Evolutionary conservation across 345 rosid species (phyloP).

Genomic region (Hypericum perforatum): DNA sequence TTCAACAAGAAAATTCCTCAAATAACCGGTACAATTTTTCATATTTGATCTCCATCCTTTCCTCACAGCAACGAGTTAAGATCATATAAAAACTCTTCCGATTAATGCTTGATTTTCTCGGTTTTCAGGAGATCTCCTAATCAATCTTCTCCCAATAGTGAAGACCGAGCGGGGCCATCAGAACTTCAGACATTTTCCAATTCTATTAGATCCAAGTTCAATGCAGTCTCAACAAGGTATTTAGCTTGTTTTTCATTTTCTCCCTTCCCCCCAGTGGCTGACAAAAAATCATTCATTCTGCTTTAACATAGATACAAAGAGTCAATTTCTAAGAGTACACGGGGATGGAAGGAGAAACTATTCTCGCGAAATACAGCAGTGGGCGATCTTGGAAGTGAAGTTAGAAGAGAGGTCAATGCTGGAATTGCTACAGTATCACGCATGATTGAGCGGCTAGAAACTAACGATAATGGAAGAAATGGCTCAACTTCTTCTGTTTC

Average conservation of each 20-base stretch:
- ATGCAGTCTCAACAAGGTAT: conserved; percentile 71
- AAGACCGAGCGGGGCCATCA: conserved; percentile 84
- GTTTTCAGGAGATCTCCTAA: conserved; percentile 33
- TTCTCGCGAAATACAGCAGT: conserved; percentile 65
- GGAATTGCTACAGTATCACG: conserved; percentile 81
- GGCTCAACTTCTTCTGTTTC: conserved; percentile 28
- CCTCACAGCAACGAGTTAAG: neutral
- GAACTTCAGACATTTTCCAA: conserved; percentile 84
- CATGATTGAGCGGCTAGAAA: conserved; percentile 78
- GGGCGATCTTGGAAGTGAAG: conserved; percentile 73
- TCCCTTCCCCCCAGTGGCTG: neutral
- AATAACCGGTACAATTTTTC: conserved; percentile 33
- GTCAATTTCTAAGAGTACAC: conserved; percentile 83
- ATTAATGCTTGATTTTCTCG: neutral
- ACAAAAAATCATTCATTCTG: neutral
- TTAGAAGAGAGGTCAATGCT: conserved; percentile 71
- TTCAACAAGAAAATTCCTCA: conserved; percentile 21
- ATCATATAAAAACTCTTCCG: neutral
- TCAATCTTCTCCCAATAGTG: conserved; percentile 50
- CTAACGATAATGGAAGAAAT: conserved; percentile 6
- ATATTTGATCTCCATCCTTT: neutral
- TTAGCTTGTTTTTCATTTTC: too few relatives aligned
- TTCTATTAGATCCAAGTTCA: conserved; percentile 60
- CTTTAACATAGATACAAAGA: conserved; percentile 60
- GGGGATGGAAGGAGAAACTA: conserved; percentile 86